Conservation (phyloP, 495 filamentous ascomycete species). For the Parmelia sp. region DNA sequence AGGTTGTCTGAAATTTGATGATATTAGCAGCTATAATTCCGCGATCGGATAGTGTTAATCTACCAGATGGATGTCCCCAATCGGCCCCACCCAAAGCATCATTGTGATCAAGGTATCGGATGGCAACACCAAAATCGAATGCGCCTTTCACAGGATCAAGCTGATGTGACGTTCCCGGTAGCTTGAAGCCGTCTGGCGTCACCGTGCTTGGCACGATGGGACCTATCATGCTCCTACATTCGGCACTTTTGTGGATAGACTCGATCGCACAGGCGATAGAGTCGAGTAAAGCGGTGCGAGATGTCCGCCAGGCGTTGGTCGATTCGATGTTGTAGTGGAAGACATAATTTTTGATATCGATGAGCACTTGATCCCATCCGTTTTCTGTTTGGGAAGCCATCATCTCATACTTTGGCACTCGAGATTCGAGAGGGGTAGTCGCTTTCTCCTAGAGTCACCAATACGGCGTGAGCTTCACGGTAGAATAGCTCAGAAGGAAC, state of each 20-base stretch:
- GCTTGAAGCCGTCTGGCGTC: slow-evolving; percentile 35
- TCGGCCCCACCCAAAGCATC: slow-evolving; percentile 40
- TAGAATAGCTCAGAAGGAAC: too few species aligned
- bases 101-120: slow-evolving; percentile 44
- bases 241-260: slow-evolving; percentile 27
- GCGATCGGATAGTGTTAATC: neutral
- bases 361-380: slow-evolving; percentile 26
- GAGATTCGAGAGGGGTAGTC: too few species aligned
- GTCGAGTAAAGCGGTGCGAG: slow-evolving; percentile 36
- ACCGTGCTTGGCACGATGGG: slow-evolving; percentile 27
- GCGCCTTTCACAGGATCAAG: slow-evolving; percentile 40
- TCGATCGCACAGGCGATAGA: slow-evolving; percentile 40
- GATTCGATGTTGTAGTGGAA: slow-evolving; percentile 26
- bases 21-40: neutral
- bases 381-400: neutral
- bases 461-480: too few species aligned
- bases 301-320: slow-evolving; percentile 25
- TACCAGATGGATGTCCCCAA: slow-evolving; percentile 44
- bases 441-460: too few species aligned
- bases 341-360: slow-evolving; percentile 33
- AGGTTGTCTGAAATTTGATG: slow-evolving; percentile 33
- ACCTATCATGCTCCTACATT: slow-evolving; percentile 29
- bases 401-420: neutral
- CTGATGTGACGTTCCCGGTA: slow-evolving; percentile 37
- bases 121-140: slow-evolving; percentile 39